Base-by-base conservation (phyloP, 257 asterid genomes). In the Solanum boliviense region DNA sequence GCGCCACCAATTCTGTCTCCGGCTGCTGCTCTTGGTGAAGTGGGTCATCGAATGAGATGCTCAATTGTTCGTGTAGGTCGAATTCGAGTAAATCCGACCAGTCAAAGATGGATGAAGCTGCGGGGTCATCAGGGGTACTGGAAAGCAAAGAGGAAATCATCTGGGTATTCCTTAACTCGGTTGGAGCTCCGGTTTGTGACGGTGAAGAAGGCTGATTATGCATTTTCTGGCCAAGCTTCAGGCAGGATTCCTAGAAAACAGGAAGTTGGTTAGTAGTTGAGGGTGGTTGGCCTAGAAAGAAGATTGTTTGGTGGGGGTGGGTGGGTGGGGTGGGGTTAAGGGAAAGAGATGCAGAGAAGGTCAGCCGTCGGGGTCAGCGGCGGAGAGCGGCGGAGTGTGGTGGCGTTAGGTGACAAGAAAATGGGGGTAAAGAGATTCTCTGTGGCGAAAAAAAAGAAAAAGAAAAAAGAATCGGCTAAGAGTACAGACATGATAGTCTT, bases 21-120 rank as follows among this genome's bases (percentile, higher is more conserved):
- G 46, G 18, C 4, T 36, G 39, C 74, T 71, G 39, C 36, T 68
- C 36, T 68, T 68, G 88, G 46, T 44, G 85, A n/a, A 36, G 41
- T 5, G 52, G 76, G 78, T 71, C 87, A 70, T 82, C 75, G 36
- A 94, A 91, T 72, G 95, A 32, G 29, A 88, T 35, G 86, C 34
- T 72, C 41, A 89, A 46, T 73, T 88, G 89, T 41, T 94, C 98
- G 65, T 92, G 96, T 65, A 93, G 88, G 73, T 88, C 89, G 91
- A 95, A 95, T 86, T 94, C 98, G 5, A 95, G 95, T 13, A 95
- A 92, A 46, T 94, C 97, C 3, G 95, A 91, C 98, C 98, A 95
- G 87, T 94, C 95, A 58, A 95, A 92, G 85, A 92, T 93, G 62
- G 96, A 89, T 4, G 83, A 16, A 87, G 31, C 32, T 48, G 92